These are phyloP conservation scores for Paragyromitra xinjiangensis DNA, from an alignment of 495 filamentous ascomycete genomes.

Conservation along the genomic window DNA sequence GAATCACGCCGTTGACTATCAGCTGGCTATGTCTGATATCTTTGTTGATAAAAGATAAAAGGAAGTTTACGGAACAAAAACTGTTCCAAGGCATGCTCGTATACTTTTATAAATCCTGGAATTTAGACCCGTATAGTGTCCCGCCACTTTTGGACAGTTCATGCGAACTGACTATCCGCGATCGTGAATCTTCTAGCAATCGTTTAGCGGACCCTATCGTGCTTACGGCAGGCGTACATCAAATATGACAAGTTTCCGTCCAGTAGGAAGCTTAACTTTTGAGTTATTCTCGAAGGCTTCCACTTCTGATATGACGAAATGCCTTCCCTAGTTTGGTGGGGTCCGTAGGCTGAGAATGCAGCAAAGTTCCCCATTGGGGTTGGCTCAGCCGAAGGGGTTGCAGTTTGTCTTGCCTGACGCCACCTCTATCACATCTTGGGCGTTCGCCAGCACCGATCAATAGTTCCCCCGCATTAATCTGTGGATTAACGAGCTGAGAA, in stretches of 20 bases:
- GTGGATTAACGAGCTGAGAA: constrained; percentile 25
- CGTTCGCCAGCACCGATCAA: constrained; percentile 40
- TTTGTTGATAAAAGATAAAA: constrained; percentile 31
- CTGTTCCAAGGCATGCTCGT: constrained; percentile 13
- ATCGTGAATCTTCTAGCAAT: constrained; percentile 49
- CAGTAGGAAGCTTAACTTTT: constrained; percentile 33
- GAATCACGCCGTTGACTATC: constrained; percentile 37
- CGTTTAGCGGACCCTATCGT: constrained; percentile 30
- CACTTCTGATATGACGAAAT: constrained; percentile 51
- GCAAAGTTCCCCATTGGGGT: constrained; percentile 22
- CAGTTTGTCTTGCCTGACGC: constrained; percentile 40
- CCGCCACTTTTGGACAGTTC: constrained; percentile 23
- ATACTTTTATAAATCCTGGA: constrained; percentile 14
- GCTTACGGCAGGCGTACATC: constrained; percentile 20
- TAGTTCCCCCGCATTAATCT: constrained; percentile 44
- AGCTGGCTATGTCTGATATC: constrained; percentile 17
- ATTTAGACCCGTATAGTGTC: constrained; percentile 14
- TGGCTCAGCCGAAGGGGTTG: constrained; percentile 43
- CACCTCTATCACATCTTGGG: constrained; percentile 31
- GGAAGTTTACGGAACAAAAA: constrained; percentile 43
- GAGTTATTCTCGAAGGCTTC: constrained; percentile 50
- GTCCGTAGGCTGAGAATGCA: constrained; percentile 13
- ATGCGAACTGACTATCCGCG: constrained; percentile 42
- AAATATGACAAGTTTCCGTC: constrained; percentile 17
- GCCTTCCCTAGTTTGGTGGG: constrained; percentile 22